A percentile compares a stretch with the other conserved stretches of the same genome.
phyloP scores from a whole-genome alignment of 1,139 yeast genomes.

The Suhomyces kunorum region DNA sequence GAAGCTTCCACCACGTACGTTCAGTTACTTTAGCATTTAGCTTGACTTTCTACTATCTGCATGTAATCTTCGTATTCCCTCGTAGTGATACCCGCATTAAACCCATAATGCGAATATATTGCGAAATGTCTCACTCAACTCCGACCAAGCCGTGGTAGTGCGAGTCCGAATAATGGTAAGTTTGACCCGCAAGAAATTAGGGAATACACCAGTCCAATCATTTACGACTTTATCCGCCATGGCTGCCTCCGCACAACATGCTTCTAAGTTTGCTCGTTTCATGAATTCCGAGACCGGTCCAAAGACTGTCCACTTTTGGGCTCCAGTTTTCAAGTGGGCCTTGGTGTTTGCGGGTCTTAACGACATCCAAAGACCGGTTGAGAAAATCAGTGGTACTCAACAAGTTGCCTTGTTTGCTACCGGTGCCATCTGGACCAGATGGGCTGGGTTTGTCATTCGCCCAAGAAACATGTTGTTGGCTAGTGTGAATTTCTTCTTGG shows the following conservation, averaged over 20 bases:
- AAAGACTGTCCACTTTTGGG: constrained; percentile 95
- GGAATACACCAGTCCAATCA: not conserved
- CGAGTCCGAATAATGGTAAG: constrained; percentile 1
- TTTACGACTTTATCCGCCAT: constrained; percentile 20
- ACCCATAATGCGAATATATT: not conserved
- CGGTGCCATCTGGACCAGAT: constrained; percentile 96
- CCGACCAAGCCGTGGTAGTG: constrained; percentile 8
- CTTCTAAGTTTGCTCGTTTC: constrained; percentile 69
- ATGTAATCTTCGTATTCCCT: too few species aligned
- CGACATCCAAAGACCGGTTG: constrained; percentile 89
- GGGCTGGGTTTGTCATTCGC: constrained; percentile 87
- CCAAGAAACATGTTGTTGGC: constrained; percentile 89
- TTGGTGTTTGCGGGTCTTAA: constrained; percentile 87
- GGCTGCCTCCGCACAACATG: constrained; percentile 48
- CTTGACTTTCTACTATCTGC: too few species aligned
- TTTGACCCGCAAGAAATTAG: constrained; percentile 1
- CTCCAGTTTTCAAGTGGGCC: constrained; percentile 70
- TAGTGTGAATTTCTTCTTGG: constrained; percentile 90
- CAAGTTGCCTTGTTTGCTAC: constrained; percentile 88
- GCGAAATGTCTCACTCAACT: not conserved
- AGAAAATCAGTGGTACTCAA: constrained; percentile 87
- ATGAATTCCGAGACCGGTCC: constrained; percentile 92
- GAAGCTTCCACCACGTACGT: too few species aligned
- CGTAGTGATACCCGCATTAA: too few species aligned
- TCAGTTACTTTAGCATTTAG: too few species aligned